Conservation (phyloP, 2,329 filamentous ascomycete genomes). For the Volutella citrinella region DNA sequence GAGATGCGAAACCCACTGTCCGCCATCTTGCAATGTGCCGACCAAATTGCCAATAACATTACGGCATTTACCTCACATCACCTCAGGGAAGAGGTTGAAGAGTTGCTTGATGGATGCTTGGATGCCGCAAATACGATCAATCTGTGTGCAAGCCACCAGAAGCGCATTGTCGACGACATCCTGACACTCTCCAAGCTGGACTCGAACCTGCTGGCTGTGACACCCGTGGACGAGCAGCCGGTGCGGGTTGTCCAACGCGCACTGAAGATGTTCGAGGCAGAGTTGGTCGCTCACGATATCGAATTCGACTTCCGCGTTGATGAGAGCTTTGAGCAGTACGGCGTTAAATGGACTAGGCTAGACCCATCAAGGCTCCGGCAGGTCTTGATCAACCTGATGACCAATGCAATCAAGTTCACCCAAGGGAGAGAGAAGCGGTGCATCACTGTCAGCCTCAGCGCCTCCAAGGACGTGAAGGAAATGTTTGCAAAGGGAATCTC, state of each 20-base stretch:
- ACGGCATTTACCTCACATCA: conserved; percentile 36
- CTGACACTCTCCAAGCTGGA: conserved; percentile 68
- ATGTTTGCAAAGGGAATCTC: conserved; percentile 37
- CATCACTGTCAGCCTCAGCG: conserved; percentile 65
- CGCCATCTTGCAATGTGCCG: conserved; percentile 72
- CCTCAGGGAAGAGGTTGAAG: conserved; percentile 42
- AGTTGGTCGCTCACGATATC: conserved; percentile 70
- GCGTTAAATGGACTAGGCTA: conserved; percentile 68
- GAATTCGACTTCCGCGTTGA: conserved; percentile 67
- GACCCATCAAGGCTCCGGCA: conserved; percentile 74
- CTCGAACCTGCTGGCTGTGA: conserved; percentile 66
- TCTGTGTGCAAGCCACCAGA: conserved; percentile 76
- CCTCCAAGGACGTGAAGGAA: conserved; percentile 51
- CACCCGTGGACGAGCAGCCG: conserved; percentile 67
- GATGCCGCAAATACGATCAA: conserved; percentile 81
- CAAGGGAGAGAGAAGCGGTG: conserved; percentile 55
- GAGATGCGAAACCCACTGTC: conserved; percentile 76
- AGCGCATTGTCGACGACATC: conserved; percentile 67
- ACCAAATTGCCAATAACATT: conserved; percentile 62
- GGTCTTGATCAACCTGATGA: conserved; percentile 73
- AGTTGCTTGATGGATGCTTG: conserved; percentile 53
- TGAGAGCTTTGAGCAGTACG: conserved; percentile 61
- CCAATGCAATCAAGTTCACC: conserved; percentile 64
- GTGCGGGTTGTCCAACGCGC: conserved; percentile 65
- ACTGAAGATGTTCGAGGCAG: conserved; percentile 76